A percentile compares a stretch with the other conserved stretches of the same genome.
Conservation (phyloP, 139 green algal genomes). For the Pseudopediastrum boryanum region DNA sequence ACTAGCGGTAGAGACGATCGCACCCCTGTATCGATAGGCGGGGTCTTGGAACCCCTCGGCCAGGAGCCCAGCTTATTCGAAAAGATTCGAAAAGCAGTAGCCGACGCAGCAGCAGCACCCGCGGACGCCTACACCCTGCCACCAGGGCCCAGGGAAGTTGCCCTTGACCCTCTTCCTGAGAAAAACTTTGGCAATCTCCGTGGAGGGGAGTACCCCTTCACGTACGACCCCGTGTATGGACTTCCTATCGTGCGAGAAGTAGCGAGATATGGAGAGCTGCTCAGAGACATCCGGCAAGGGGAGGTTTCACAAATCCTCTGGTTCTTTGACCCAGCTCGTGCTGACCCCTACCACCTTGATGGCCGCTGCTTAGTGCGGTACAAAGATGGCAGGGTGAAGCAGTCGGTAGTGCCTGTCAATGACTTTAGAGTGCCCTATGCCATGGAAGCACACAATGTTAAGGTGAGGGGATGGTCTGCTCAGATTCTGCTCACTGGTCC, state of each 20-base stretch:
- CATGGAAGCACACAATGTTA: constrained; percentile 71
- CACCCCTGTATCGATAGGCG: no score
- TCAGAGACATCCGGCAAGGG: constrained; percentile 67
- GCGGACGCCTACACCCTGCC: no score
- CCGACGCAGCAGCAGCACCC: no score
- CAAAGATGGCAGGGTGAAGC: constrained; percentile 56
- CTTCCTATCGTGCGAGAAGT: constrained; percentile 61
- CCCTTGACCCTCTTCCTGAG: constrained; percentile 41
- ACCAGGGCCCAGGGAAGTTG: no score
- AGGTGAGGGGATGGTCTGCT: constrained; percentile 1
- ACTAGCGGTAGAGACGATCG: no score
- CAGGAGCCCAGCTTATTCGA: no score
- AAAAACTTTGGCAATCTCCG: constrained; percentile 56
- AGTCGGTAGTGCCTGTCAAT: constrained; percentile 63
- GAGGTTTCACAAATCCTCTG: constrained; percentile 61
- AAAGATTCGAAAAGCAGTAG: no score
- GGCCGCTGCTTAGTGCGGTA: constrained; percentile 74
- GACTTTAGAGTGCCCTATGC: constrained; percentile 71
- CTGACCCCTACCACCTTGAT: constrained; percentile 17
- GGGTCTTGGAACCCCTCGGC: no score
- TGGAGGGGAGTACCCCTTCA: constrained; percentile 59
- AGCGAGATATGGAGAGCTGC: constrained; percentile 57
- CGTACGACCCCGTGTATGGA: constrained; percentile 65
- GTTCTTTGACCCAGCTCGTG: constrained; percentile 45
- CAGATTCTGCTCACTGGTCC: neutral